Conservation (phyloP, 2,329 filamentous ascomycete genomes). For the Ceratocystis alfenasii region DNA sequence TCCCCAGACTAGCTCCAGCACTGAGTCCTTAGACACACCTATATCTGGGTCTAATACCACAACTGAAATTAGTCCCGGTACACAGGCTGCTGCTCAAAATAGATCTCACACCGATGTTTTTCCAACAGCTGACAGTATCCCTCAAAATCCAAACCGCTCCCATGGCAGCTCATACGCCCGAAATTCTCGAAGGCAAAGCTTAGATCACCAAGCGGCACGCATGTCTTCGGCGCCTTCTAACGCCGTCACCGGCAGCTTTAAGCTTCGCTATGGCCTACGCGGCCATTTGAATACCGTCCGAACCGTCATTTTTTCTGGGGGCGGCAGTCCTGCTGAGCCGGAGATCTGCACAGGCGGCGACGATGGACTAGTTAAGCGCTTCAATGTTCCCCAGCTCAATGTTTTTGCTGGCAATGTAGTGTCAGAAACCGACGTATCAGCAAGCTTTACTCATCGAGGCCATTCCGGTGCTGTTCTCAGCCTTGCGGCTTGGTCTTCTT, state of each 20-base stretch:
- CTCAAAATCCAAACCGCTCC: slow-evolving; percentile 63
- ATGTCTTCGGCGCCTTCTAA: slow-evolving; percentile 41
- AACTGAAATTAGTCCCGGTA: not conserved
- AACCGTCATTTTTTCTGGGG: slow-evolving; percentile 91
- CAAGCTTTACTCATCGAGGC: slow-evolving; percentile 90
- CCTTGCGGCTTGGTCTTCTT: slow-evolving; percentile 74
- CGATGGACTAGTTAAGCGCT: slow-evolving; percentile 90
- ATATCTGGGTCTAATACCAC: slow-evolving; percentile 14
- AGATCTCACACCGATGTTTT: slow-evolving; percentile 83
- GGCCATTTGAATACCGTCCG: slow-evolving; percentile 91
- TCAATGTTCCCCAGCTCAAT: slow-evolving; percentile 82
- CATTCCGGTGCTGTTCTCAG: slow-evolving; percentile 84
- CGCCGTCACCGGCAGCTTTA: slow-evolving; percentile 67
- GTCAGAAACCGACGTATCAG: slow-evolving; percentile 75
- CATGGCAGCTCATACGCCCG: slow-evolving; percentile 60
- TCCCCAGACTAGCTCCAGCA: slow-evolving; percentile 33
- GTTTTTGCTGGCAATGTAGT: slow-evolving; percentile 34
- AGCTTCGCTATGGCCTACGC: slow-evolving; percentile 79
- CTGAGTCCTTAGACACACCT: slow-evolving; percentile 29
- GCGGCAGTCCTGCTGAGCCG: slow-evolving; percentile 86
- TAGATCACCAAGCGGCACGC: slow-evolving; percentile 52
- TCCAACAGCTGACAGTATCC: slow-evolving; percentile 64
- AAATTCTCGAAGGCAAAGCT: slow-evolving; percentile 60
- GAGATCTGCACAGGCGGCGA: slow-evolving; percentile 95
- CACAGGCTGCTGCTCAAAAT: slow-evolving; percentile 23